phyloP scores from a whole-genome alignment of 345 rosid genomes.

The Bruguiera gymnorhiza region DNA sequence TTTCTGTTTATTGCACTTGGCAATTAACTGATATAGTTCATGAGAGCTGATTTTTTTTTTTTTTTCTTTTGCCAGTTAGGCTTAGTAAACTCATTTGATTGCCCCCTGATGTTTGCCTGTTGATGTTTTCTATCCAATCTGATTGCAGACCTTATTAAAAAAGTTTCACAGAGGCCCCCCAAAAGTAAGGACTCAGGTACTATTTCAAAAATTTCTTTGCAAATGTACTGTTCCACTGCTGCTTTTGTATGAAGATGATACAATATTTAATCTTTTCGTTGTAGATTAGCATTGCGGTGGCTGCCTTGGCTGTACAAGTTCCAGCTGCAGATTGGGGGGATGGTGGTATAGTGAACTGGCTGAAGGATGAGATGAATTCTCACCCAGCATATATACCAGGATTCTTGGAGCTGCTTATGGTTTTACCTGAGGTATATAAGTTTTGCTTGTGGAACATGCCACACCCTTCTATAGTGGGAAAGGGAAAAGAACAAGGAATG shows the following conservation, averaged over 20 bases:
- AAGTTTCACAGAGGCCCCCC: slow-evolving; percentile 95
- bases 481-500: not conserved
- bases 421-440: slow-evolving; percentile 83
- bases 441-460: not conserved
- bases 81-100: not conserved
- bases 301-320: slow-evolving; percentile 98
- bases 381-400: slow-evolving; percentile 95
- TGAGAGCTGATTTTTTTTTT: not conserved
- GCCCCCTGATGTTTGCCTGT: not conserved
- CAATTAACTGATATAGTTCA: not conserved
- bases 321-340: slow-evolving; percentile 96
- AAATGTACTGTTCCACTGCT: not conserved
- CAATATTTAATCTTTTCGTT: slow-evolving; percentile 27
- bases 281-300: slow-evolving; percentile 98
- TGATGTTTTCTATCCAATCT: slow-evolving; percentile 13
- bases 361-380: slow-evolving; percentile 84
- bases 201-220: not conserved
- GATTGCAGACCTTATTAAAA: slow-evolving; percentile 77
- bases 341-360: slow-evolving; percentile 92
- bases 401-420: slow-evolving; percentile 91
- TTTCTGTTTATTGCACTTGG: not conserved
- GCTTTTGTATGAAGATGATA: slow-evolving; percentile 13
- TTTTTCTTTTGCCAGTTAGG: not conserved
- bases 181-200: slow-evolving; percentile 97
- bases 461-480: not conserved